Base-by-base conservation (phyloP, 2,329 filamentous ascomycete species). In the Botryosphaeria agaves region DNA sequence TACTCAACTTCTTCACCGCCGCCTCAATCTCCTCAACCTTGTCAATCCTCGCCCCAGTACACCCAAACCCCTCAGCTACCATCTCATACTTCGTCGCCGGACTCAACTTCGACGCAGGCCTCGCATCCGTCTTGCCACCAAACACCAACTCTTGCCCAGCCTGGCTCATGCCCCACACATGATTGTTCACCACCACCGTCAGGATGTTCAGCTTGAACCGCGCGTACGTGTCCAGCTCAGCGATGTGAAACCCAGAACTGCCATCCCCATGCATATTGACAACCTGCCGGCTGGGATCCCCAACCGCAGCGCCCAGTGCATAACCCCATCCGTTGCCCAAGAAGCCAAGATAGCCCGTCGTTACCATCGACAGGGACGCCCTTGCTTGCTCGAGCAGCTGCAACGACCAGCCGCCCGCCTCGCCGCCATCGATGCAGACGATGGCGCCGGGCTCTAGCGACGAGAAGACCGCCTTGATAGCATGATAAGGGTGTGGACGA, bases 261-360 rank as follows among this genome's bases (percentile, higher is more conserved):
- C 57, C 59, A 36, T 64, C 58, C 6, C 58, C 59, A 24, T 61
- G 57, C 3, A 62, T 44, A 33, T 56, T 61, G 4, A 62, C 41
- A 0, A 64, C 42, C 9, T 55, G 43, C 4, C 47, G 39, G 8
- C 39, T 37, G 1, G 51, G 53, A n/a, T 47, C 50, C 1, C 57
- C 59, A 3, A 61, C 39, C 0, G 56, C 56, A 7, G 53, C 55
- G 0, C 59, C 59, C 2, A 62, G 41, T 1, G 48, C 41, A 36
- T 62, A 62, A 3, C 59, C 59, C 45, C 55, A 62, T 3, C 58
- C 59, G 33, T 56, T 62, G 1, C 59, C 58, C 2, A 62, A 44
- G 41, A 61, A 60, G 2, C 59, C 59, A 1, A 62, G 45, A 29
- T 61, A 54, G 29, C 52, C 49, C 0, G 48, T 49, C 5, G 42